Percentiles rank a stretch among this genome's conserved stretches.
Evolutionary conservation across 2,329 filamentous ascomycete species (phyloP).

Genomic region (Lojkania enalia): DNA sequence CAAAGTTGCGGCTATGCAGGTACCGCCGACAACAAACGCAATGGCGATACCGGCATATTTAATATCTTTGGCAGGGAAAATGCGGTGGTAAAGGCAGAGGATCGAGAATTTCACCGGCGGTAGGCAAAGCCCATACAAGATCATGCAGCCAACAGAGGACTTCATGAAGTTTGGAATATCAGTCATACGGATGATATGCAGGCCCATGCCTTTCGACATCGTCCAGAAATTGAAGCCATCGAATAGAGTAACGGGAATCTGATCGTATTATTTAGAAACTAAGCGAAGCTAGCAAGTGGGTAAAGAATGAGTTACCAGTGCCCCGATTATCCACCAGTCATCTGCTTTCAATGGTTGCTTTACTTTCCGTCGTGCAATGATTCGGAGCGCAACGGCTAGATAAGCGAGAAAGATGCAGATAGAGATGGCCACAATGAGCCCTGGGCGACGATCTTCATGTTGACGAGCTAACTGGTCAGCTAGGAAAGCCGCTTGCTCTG

Average conservation of each 20-base stretch:
- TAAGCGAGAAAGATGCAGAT: neutral
- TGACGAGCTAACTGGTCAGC: neutral
- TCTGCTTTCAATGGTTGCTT: slow-evolving; percentile 1
- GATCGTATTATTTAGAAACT: neutral
- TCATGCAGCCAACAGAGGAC: neutral
- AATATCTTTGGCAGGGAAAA: neutral
- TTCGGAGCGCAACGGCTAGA: neutral
- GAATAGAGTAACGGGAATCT: slow-evolving; percentile 1
- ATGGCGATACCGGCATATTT: neutral
- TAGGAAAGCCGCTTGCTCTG: neutral
- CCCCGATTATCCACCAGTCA: slow-evolving; percentile 1
- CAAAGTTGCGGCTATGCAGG: neutral
- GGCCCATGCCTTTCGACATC: neutral
- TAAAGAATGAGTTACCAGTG: slow-evolving; percentile 1
- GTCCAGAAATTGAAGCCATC: slow-evolving; percentile 1
- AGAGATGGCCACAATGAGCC: neutral
- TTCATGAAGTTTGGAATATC: neutral
- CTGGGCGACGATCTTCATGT: neutral
- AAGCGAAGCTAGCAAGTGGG: too few relatives aligned
- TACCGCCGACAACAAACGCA: neutral
- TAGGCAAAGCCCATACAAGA: neutral
- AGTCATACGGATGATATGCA: neutral
- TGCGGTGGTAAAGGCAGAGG: neutral
- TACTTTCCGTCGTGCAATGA: neutral
- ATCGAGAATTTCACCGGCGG: slow-evolving; percentile 1